Conservation (phyloP, 164 flowering plant species). For the Litsea cubeba region DNA sequence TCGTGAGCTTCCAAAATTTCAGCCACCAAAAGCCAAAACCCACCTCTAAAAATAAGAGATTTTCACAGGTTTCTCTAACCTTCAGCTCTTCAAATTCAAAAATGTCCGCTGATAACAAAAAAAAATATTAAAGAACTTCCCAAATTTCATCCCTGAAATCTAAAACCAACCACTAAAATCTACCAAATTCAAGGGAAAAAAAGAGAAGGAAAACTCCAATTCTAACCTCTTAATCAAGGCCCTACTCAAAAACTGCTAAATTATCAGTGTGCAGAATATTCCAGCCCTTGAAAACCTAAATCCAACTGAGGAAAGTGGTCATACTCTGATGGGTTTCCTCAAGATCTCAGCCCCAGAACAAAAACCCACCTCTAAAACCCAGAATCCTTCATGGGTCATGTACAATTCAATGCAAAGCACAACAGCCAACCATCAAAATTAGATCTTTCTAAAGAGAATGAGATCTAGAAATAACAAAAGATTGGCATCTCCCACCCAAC, state of each 20-base stretch:
- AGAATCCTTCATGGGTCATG: background rate
- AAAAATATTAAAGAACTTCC: background rate
- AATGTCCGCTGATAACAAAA: background rate
- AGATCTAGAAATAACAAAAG: background rate
- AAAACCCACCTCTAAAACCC: conserved; percentile 7
- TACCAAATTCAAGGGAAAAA: background rate
- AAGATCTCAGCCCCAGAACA: background rate
- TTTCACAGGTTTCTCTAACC: background rate
- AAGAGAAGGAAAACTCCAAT: background rate
- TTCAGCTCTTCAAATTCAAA: conserved; percentile 4
- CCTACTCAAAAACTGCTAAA: background rate
- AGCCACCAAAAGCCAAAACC: conserved; percentile 1
- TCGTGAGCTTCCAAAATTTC: background rate
- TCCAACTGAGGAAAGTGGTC: background rate
- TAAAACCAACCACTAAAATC: conserved; percentile 4
- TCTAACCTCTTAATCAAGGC: background rate
- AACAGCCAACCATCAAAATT: conserved; percentile 8
- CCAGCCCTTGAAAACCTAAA: background rate
- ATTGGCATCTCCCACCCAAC: background rate
- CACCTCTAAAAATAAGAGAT: background rate
- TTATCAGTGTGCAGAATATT: background rate
- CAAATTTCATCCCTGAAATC: conserved; percentile 2
- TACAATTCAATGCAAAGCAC: background rate
- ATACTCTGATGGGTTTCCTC: background rate
- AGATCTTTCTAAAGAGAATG: background rate